phyloP scores from a whole-genome alignment of 768 basidiomycete genomes.

The Lactarius sp. region DNA sequence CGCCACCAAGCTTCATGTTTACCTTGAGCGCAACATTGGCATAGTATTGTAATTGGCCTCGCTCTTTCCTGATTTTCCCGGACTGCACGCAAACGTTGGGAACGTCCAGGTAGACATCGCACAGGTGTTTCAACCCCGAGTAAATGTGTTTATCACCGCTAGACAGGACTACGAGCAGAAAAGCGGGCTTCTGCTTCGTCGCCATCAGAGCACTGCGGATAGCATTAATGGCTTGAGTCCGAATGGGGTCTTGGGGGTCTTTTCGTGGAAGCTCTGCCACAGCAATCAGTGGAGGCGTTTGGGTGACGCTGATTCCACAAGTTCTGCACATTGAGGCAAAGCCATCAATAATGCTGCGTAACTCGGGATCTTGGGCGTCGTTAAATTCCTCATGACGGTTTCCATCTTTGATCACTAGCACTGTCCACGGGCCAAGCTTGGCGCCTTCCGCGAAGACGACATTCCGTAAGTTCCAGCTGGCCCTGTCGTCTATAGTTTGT shows the following conservation, averaged over 20 bases:
- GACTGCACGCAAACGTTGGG: conserved; percentile 71
- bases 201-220: conserved; percentile 43
- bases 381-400: conserved; percentile 55
- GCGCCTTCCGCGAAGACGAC: conserved; percentile 60
- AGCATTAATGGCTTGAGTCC: conserved; percentile 42
- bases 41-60: conserved; percentile 48
- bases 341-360: conserved; percentile 42
- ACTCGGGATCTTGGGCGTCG: conserved; percentile 48
- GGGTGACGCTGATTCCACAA: conserved; percentile 55
- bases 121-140: conserved; percentile 48
- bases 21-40: conserved; percentile 54
- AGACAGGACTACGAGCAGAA: conserved; percentile 46
- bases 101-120: conserved; percentile 45
- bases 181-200: conserved; percentile 37
- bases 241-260: conserved; percentile 48
- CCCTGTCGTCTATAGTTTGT: conserved; percentile 39
- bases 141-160: conserved; percentile 46
- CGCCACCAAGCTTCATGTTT: conserved; percentile 52
- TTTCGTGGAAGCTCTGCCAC: conserved; percentile 48
- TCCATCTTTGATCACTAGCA: conserved; percentile 62
- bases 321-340: conserved; percentile 59
- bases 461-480: conserved; percentile 51
- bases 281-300: conserved; percentile 36
- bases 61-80: conserved; percentile 63
- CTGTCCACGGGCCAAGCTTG: conserved; percentile 56